Base-by-base conservation (phyloP, 2,329 filamentous ascomycete species). In the Davidsoniella neocaledoniae region DNA sequence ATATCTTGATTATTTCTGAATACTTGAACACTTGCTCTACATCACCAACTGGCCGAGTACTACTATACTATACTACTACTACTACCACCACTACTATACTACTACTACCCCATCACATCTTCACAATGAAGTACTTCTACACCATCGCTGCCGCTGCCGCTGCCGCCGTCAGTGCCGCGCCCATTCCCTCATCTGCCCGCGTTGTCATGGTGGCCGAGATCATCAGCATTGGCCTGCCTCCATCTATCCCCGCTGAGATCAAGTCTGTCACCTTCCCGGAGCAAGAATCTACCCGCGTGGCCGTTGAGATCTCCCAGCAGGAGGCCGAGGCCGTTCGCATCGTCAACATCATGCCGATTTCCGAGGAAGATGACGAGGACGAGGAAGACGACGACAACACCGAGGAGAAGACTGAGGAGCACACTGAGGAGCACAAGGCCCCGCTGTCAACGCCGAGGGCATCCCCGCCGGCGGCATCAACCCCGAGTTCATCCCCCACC, bases 91-190 rank as follows among this genome's bases (percentile, higher is more conserved):
- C 21, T 3, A 33, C 29, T 33, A 29, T 10, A 33, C 9, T 12
- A 33, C 9, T 12, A 33, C 29, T 33, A 33, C 29, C 4, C 12
- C 29, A 33, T 33, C 29, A 33, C 29, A 42, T 42, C 26, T 37
- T n/a, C 40, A 44, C 12, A 6, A 48, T 52, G 50, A 48, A 48
- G 38, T 51, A 43, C 43, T 21, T 51, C 38, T 46, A 46, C 17
- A 26, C 49, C 23, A 36, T 51, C 36, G 38, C 21, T 10, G 43
- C 43, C n/a, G 49, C 49, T 26, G 37, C 39, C 19, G 26, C 46
- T 36, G 49, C 49, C 19, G 16, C 26, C 17, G 29, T 33, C 8
- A 45, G 23, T 16, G 26, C 47, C 16, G 17, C 47, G 9, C 47
- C 41, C 14, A 23, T 49, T 19, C 43, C 37, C 43, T 19, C 17